Evolutionary conservation across 768 basidiomycete species (phyloP).

Genomic region (Phlegmacium glaucopus): DNA sequence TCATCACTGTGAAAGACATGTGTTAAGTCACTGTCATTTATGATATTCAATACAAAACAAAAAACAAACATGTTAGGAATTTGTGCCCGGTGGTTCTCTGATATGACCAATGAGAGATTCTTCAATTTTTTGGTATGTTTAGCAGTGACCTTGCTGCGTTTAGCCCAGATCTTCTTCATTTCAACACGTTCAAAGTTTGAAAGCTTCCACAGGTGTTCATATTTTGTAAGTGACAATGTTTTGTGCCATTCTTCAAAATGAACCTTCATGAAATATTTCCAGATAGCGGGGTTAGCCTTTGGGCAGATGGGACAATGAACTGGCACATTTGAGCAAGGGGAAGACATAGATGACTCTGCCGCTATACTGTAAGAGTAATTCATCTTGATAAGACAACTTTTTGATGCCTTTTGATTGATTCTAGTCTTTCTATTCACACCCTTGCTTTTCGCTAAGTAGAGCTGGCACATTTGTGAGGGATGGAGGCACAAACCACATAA

Average conservation of each 20-base stretch:
- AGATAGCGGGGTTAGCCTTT: too few species aligned
- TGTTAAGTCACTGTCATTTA: too few species aligned
- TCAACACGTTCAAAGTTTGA: conserved; percentile 4
- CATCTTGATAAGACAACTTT: conserved; percentile 10
- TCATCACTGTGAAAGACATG: too few species aligned
- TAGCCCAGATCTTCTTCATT: conserved; percentile 15
- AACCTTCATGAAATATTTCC: conserved; percentile 16
- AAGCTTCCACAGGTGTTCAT: conserved; percentile 7
- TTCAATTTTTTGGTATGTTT: conserved; percentile 10
- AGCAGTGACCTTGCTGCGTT: conserved; percentile 3
- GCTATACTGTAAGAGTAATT: conserved; percentile 17
- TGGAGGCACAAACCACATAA: conserved; percentile 26
- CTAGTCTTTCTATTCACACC: conserved; percentile 5
- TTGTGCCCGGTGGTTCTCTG: conserved; percentile 6
- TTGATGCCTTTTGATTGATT: conserved; percentile 12
- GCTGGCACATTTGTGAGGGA: conserved; percentile 13
- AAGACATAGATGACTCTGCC: conserved; percentile 5
- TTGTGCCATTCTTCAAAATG: conserved; percentile 14
- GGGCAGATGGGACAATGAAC: conserved; percentile 13
- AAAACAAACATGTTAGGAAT: not conserved
- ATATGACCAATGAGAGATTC: conserved; percentile 6
- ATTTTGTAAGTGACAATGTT: not conserved
- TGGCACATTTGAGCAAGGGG: conserved; percentile 21
- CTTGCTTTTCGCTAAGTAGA: too few species aligned
- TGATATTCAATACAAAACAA: too few species aligned